phyloP scores from a whole-genome alignment of 495 filamentous ascomycete genomes.

The Endocarpon pusillum region DNA sequence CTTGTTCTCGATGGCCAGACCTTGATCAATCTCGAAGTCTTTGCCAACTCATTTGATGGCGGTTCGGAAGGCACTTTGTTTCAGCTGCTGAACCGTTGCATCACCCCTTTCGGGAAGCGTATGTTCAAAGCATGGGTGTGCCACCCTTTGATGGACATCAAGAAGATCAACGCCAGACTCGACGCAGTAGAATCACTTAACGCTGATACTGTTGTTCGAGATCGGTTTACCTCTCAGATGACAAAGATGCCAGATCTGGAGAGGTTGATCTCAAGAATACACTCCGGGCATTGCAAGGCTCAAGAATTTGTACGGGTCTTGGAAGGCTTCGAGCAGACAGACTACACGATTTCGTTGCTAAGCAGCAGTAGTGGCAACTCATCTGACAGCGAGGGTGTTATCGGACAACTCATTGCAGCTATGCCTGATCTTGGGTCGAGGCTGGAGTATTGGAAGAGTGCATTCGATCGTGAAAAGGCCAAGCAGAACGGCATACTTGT shows the following conservation, averaged over 20 bases:
- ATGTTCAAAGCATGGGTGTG: slow-evolving; percentile 97
- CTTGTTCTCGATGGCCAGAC: slow-evolving; percentile 92
- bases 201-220: slow-evolving; percentile 55
- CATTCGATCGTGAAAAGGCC: slow-evolving; percentile 75
- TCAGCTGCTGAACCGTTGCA: slow-evolving; percentile 76
- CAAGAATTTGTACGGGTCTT: slow-evolving; percentile 88
- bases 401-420: slow-evolving; percentile 60
- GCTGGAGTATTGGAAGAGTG: slow-evolving; percentile 76
- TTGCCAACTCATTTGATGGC: slow-evolving; percentile 86
- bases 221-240: slow-evolving; percentile 71
- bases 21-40: slow-evolving; percentile 92
- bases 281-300: slow-evolving; percentile 72
- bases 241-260: slow-evolving; percentile 89
- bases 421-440: slow-evolving; percentile 70
- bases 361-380: slow-evolving; percentile 35
- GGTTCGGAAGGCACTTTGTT: slow-evolving; percentile 75
- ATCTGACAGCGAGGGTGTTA: slow-evolving; percentile 50
- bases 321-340: slow-evolving; percentile 94
- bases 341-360: slow-evolving; percentile 71
- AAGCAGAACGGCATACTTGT: slow-evolving; percentile 61
- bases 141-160: slow-evolving; percentile 74
- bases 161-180: slow-evolving; percentile 81
- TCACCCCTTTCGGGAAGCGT: slow-evolving; percentile 93
- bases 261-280: slow-evolving; percentile 82
- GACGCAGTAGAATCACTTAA: slow-evolving; percentile 93